A percentile compares a stretch with the other conserved stretches of the same genome.
Evolutionary conservation across 495 filamentous ascomycete species (phyloP).

Genomic region (Hyaloscypha finlandica): DNA sequence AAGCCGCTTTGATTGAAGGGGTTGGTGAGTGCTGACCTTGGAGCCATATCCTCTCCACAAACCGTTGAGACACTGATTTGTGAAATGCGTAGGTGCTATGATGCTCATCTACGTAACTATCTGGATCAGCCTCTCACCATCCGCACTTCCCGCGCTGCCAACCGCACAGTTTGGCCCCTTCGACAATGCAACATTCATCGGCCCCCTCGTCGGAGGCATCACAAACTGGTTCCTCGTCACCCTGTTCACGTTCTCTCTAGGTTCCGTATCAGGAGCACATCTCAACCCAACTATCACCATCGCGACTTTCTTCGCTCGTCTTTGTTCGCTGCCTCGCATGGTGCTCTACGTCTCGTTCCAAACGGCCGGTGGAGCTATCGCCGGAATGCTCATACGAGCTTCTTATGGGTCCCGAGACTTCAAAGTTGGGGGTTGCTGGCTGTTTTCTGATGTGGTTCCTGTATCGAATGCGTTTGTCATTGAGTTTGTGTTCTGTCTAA

Average conservation of each 20-base stretch:
- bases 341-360: conserved; percentile 46
- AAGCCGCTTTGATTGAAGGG: conserved; percentile 43
- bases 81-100: conserved; percentile 2
- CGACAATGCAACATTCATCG: conserved; percentile 25
- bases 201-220: conserved; percentile 30
- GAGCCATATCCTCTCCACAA: no score
- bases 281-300: conserved; percentile 51
- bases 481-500: conserved; percentile 43
- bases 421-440: conserved; percentile 20
- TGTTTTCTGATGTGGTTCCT: conserved; percentile 18
- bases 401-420: conserved; percentile 26
- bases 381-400: conserved; percentile 39
- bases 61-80: not conserved
- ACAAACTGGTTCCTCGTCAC: conserved; percentile 44
- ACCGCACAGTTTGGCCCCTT: conserved; percentile 10
- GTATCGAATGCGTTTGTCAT: conserved; percentile 40
- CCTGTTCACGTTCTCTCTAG: conserved; percentile 46
- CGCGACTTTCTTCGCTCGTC: conserved; percentile 47
- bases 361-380: conserved; percentile 42
- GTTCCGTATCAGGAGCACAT: conserved; percentile 45
- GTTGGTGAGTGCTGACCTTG: not conserved
- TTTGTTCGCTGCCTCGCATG: conserved; percentile 46
- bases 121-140: conserved; percentile 15
- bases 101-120: conserved; percentile 18
- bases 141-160: conserved; percentile 9